These are phyloP conservation scores for Rhizopogon vinicolor DNA, from an alignment of 768 basidiomycete species.

Conservation along the genomic window DNA sequence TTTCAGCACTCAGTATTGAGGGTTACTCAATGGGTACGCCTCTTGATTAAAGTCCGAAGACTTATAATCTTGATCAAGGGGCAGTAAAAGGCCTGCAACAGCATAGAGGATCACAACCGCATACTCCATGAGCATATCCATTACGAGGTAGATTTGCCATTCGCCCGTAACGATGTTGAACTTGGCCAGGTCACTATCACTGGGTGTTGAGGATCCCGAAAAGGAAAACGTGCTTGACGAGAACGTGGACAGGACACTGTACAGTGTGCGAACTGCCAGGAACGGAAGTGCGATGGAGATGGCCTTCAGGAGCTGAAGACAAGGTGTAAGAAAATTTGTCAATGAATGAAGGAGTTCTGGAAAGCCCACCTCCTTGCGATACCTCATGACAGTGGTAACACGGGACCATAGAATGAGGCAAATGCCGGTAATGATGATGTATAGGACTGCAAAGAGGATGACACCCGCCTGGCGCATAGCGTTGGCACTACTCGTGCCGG, in stretches of 20 bases:
- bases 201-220: conserved; percentile 10
- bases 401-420: conserved; percentile 47
- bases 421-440: conserved; percentile 42
- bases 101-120: conserved; percentile 37
- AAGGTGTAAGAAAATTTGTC: conserved; percentile 7
- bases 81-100: conserved; percentile 15
- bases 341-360: neutral
- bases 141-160: conserved; percentile 48
- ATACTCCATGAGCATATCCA: conserved; percentile 55
- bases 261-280: conserved; percentile 40
- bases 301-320: conserved; percentile 48
- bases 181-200: conserved; percentile 33
- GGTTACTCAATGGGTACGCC: conserved; percentile 28
- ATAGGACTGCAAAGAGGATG: conserved; percentile 28
- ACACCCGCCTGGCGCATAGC: conserved; percentile 30
- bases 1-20: neutral
- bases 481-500: conserved; percentile 12
- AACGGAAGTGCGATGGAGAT: conserved; percentile 54
- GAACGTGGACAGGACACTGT: conserved; percentile 49
- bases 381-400: conserved; percentile 31
- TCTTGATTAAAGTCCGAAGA: conserved; percentile 7
- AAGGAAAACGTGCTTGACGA: conserved; percentile 39
- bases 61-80: conserved; percentile 15
- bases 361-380: conserved; percentile 29
- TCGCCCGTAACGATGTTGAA: conserved; percentile 50